Evolutionary conservation across 495 filamentous ascomycete genomes (phyloP).

Genomic region (Hamigera avellanea): DNA sequence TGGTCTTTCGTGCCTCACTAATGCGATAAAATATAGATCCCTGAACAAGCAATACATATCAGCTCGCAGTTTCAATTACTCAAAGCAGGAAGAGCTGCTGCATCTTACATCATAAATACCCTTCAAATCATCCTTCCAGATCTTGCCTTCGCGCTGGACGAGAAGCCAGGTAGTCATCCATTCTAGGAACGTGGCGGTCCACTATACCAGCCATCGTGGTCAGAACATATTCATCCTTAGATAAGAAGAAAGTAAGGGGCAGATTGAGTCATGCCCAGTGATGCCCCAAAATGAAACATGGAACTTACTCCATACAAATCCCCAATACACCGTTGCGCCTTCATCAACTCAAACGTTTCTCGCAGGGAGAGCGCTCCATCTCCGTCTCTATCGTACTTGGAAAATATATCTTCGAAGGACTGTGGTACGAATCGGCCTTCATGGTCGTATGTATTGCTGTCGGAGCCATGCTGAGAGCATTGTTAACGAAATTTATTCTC

Average conservation of each 20-base stretch:
- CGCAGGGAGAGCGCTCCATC: slow-evolving; percentile 17
- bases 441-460: slow-evolving; percentile 37
- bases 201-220: no score
- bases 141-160: slow-evolving; percentile 30
- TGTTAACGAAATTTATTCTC: background rate
- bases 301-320: slow-evolving; percentile 32
- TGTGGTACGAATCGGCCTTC: slow-evolving; percentile 45
- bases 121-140: slow-evolving; percentile 36
- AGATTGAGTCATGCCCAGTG: no score
- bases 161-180: slow-evolving; percentile 35
- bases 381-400: slow-evolving; percentile 33
- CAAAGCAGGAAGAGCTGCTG: no score
- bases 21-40: no score
- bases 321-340: slow-evolving; percentile 29
- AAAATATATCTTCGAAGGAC: slow-evolving; percentile 46
- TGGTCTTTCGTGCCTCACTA: no score
- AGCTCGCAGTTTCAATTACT: no score
- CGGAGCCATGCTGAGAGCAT: slow-evolving; percentile 33
- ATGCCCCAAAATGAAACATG: no score
- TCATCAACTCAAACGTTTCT: slow-evolving; percentile 20
- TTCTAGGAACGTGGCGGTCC: slow-evolving; percentile 20
- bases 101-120: slow-evolving; percentile 29
- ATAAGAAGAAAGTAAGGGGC: no score
- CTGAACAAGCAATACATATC: no score
- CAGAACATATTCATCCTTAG: no score